Evolutionary conservation across 2,329 filamentous ascomycete genomes (phyloP), one percentile per base, ranked within the genome.

Genomic region (Aspergillus fijiensis): DNA sequence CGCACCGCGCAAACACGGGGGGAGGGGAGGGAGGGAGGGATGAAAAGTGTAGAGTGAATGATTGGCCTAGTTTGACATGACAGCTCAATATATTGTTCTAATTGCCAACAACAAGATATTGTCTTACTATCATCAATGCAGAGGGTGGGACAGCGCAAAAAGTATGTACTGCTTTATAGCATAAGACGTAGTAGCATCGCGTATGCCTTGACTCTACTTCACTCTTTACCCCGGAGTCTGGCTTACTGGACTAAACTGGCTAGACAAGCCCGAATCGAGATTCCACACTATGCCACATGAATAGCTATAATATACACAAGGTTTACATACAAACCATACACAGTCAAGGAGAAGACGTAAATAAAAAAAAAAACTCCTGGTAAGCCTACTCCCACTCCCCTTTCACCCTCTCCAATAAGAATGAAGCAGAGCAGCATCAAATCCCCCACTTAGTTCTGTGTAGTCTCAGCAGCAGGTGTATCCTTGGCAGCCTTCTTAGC

Each of bases 231-330:
- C 39, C 39, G 4, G 39, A 19, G 16, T 19, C 16, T 45, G n/a
- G 39, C 16, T 19, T 19, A 45, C 14, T 35, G 11, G 9, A 35
- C 11, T 16, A 19, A 6, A n/a, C 39, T n/a, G 16, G 6, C 14
- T 42, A 7, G 33, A 35, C 33, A 16, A 35, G 33, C 33, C 4
- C 11, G 11, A 45, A 45, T 6, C 19, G 16, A n/a, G 16, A 45
- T 45, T 45, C 16, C 55, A 39, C 23, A 29, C 33, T 12, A 51
- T 51, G 48, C 55, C 31, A 23, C 39, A 56, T 27, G 35, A 21
- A 21, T 45, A 51, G 47, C 42, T 56, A 56, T 57, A 57, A 57
- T 57, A 51, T 55, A 55, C 52, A 55, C 31, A 57, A 49, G 49
- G 21, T 16, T 31, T 51, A 57, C 48, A 57, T 57, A 39, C 31